Percentiles rank a stretch among this genome's conserved stretches.
Conservation (phyloP, 441 rosid genomes). For the Bruguiera hainesii region DNA sequence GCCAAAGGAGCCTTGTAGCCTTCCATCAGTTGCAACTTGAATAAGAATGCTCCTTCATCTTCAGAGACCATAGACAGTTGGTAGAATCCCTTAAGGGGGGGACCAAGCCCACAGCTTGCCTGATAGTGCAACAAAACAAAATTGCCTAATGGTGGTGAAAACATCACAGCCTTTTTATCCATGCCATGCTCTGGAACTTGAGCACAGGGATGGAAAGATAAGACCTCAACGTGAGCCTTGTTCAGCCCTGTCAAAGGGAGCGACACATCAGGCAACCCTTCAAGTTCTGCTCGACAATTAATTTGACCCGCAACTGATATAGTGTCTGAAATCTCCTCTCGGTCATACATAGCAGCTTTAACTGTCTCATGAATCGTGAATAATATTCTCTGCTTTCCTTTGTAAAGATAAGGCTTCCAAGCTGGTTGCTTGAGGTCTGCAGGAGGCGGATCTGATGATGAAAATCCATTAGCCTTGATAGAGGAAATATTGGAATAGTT, state of each 20-base stretch:
- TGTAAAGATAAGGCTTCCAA: slow-evolving; percentile 93
- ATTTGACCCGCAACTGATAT: slow-evolving; percentile 83
- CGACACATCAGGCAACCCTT: slow-evolving; percentile 92
- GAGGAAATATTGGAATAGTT: slow-evolving; percentile 58
- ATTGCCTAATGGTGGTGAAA: slow-evolving; percentile 84
- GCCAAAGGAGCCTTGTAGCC: slow-evolving; percentile 77
- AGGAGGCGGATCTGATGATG: slow-evolving; percentile 71
- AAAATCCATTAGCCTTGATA: slow-evolving; percentile 73
- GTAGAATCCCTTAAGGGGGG: slow-evolving; percentile 87
- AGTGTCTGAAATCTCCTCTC: slow-evolving; percentile 86
- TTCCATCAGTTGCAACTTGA: slow-evolving; percentile 81
- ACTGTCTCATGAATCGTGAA: slow-evolving; percentile 79
- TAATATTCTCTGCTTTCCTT: slow-evolving; percentile 75
- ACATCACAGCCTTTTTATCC: slow-evolving; percentile 78
- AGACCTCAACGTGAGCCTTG: slow-evolving; percentile 57
- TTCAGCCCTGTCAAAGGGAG: slow-evolving; percentile 73
- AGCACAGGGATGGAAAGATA: slow-evolving; percentile 88
- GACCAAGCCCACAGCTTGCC: slow-evolving; percentile 68
- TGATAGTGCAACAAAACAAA: slow-evolving; percentile 82
- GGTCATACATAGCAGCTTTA: slow-evolving; percentile 82
- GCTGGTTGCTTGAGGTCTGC: slow-evolving; percentile 84
- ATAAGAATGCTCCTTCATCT: slow-evolving; percentile 95
- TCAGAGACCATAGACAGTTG: slow-evolving; percentile 97
- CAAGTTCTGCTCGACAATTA: slow-evolving; percentile 89
- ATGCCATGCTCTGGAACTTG: slow-evolving; percentile 83